Percentiles rank a stretch among this genome's conserved stretches.
Conservation (phyloP, 1,284 basidiomycete genomes). For the Boletus smithii region DNA sequence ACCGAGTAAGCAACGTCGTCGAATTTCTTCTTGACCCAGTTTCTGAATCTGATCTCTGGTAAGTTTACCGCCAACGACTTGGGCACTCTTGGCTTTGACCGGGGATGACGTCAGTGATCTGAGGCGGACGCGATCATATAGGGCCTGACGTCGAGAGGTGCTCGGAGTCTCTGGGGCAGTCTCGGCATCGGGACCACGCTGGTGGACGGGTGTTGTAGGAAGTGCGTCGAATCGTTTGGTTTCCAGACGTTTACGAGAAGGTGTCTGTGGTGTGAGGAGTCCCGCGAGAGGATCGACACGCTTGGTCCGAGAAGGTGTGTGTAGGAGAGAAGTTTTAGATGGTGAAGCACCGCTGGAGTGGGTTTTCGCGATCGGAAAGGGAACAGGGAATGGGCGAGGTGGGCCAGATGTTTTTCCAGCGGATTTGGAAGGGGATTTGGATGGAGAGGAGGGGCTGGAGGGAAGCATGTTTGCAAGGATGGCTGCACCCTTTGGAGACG, state of each 20-base stretch:
- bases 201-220: conserved; percentile 63
- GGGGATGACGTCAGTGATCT: conserved; percentile 65
- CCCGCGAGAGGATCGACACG: conserved; percentile 32
- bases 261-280: conserved; percentile 49
- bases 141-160: conserved; percentile 67
- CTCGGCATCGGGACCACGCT: conserved; percentile 49
- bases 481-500: conserved; percentile 59
- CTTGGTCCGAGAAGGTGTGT: conserved; percentile 48
- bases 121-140: conserved; percentile 75
- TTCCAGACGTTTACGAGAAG: conserved; percentile 40
- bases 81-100: conserved; percentile 49
- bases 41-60: conserved; percentile 65
- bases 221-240: conserved; percentile 37
- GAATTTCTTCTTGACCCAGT: conserved; percentile 70
- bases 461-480: conserved; percentile 42
- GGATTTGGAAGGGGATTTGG: conserved; percentile 47
- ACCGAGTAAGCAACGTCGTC: conserved; percentile 68
- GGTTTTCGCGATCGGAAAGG: conserved; percentile 46
- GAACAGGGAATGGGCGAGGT: conserved; percentile 43
- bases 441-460: conserved; percentile 46
- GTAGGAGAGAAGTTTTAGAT: conserved; percentile 46
- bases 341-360: conserved; percentile 39
- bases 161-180: conserved; percentile 66
- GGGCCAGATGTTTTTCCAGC: conserved; percentile 8
- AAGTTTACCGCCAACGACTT: conserved; percentile 43